Percentiles rank a stretch among this genome's conserved stretches.
These are phyloP conservation scores for Penicillium sp. DNA, from an alignment of 2,329 filamentous ascomycete genomes.

Conservation along the genomic window DNA sequence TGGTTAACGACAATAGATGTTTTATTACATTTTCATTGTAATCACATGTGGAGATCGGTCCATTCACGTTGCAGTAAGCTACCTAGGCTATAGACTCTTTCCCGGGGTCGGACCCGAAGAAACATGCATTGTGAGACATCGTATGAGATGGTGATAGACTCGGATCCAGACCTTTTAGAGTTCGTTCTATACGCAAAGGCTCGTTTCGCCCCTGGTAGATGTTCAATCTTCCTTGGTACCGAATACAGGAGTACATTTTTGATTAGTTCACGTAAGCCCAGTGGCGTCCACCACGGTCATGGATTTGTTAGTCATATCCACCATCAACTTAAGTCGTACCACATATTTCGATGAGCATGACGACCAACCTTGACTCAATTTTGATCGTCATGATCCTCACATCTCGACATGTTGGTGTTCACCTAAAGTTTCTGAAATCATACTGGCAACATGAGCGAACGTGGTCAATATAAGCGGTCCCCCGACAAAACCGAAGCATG, in stretches of 20 bases:
- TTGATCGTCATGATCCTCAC: not conserved
- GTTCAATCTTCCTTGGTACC: not conserved
- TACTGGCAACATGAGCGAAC: not conserved
- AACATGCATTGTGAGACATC: not conserved
- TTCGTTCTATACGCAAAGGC: not conserved
- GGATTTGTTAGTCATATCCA: not conserved
- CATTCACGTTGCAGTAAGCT: not conserved
- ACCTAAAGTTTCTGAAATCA: not conserved
- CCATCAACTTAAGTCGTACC: not conserved
- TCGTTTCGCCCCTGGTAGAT: not conserved
- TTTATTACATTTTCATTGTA: not conserved
- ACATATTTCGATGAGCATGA: not conserved
- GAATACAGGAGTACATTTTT: not conserved
- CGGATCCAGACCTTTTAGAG: not conserved
- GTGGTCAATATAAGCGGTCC: not conserved
- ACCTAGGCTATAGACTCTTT: not conserved
- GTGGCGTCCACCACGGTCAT: not conserved
- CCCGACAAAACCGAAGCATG: not conserved
- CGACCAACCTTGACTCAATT: not conserved
- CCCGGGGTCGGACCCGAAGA: not conserved
- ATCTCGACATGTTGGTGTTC: not conserved
- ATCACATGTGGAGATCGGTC: not conserved
- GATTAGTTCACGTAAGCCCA: not conserved
- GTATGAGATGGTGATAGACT: not conserved
- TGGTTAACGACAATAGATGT: slow-evolving; percentile 9